Percentiles rank a stretch among this genome's conserved stretches.
Evolutionary conservation across 768 basidiomycete genomes (phyloP).

Genomic region (Dentipellis sp.): DNA sequence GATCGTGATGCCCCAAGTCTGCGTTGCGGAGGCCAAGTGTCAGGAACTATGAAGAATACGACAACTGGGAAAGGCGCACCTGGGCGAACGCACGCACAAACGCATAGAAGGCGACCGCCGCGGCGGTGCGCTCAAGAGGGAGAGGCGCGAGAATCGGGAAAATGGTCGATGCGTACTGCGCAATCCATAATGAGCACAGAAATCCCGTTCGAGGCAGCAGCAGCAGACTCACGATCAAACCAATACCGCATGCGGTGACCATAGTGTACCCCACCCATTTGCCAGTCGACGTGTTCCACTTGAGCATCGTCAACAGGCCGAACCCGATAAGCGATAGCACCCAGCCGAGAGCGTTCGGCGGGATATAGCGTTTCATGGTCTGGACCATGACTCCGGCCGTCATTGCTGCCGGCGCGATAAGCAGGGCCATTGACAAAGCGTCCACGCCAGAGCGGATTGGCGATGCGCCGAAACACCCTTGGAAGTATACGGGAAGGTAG

Average conservation of each 20-base stretch:
- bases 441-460: constrained; percentile 13
- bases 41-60: no score
- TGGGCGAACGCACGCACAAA: constrained; percentile 18
- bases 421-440: constrained; percentile 11
- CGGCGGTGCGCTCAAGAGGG: constrained; percentile 21
- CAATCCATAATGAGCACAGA: no score
- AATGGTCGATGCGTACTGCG: constrained; percentile 1
- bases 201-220: no score
- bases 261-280: constrained; percentile 9
- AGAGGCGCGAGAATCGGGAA: constrained; percentile 21
- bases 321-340: constrained; percentile 9
- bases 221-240: constrained; percentile 10
- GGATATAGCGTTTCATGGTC: constrained; percentile 16
- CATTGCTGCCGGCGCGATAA: constrained; percentile 19
- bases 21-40: not conserved
- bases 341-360: constrained; percentile 16
- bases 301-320: constrained; percentile 15
- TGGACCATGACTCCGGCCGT: constrained; percentile 13
- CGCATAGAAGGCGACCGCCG: constrained; percentile 24
- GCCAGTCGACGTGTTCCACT: constrained; percentile 3
- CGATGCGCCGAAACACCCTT: constrained; percentile 17
- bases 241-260: constrained; percentile 11
- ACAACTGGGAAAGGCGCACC: not conserved
- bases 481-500: constrained; percentile 25
- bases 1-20: constrained; percentile 46